A percentile compares a stretch with the other conserved stretches of the same genome.
Evolutionary conservation across 345 rosid genomes (phyloP).

Genomic region (Eucalyptus cladocalyx): DNA sequence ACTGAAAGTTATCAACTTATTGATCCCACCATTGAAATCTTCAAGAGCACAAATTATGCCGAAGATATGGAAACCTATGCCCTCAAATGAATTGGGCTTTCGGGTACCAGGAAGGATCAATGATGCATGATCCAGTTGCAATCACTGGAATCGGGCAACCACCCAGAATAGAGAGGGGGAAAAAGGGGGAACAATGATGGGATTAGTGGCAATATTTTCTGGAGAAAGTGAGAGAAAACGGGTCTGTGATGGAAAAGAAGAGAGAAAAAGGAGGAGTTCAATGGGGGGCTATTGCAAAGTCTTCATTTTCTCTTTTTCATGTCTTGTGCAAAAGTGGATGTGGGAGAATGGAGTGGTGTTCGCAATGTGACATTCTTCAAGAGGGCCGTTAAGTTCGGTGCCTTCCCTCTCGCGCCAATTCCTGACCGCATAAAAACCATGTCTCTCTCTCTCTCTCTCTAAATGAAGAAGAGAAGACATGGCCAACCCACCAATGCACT

Average conservation of each 20-base stretch:
- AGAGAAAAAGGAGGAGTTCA: not conserved
- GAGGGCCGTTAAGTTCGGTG: slow-evolving; percentile 42
- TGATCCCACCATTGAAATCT: not conserved
- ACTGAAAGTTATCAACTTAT: not conserved
- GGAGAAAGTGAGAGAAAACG: not conserved
- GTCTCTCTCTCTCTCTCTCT: not conserved
- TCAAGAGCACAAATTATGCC: not conserved
- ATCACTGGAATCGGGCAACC: not conserved
- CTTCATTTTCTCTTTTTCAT: not conserved
- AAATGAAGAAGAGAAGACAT: not conserved
- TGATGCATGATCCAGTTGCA: not conserved
- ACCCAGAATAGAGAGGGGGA: not conserved
- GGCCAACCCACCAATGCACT: not conserved
- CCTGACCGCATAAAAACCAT: slow-evolving; percentile 46
- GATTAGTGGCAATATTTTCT: not conserved
- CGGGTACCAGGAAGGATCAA: not conserved
- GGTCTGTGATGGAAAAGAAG: not conserved
- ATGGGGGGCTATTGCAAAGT: not conserved
- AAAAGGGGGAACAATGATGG: not conserved
- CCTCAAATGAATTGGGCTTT: not conserved
- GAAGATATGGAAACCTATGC: not conserved
- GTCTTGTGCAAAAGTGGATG: slow-evolving; percentile 4
- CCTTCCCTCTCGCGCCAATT: slow-evolving; percentile 83
- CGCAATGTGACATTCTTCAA: slow-evolving; percentile 32
- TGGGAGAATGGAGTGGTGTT: slow-evolving; percentile 4